phyloP scores from a whole-genome alignment of 169 alveolate genomes.

The Babesia ovis region DNA sequence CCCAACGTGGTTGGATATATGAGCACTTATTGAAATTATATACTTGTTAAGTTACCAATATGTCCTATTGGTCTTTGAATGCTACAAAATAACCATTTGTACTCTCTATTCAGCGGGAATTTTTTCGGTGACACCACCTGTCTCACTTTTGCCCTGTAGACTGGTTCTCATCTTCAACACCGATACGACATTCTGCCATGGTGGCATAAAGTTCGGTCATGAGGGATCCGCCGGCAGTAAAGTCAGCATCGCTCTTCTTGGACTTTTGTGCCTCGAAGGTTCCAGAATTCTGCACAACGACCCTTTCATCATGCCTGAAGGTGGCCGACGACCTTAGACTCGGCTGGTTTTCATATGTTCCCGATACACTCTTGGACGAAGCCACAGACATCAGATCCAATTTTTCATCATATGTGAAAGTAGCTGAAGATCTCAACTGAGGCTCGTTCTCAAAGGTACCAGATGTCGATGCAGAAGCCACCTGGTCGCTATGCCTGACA shows the following conservation, averaged over 20 bases:
- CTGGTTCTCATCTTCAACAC: neutral
- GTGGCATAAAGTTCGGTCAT: slow-evolving; percentile 64
- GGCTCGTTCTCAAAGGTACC: slow-evolving; percentile 22
- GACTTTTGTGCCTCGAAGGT: slow-evolving; percentile 65
- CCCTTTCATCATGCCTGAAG: slow-evolving; percentile 35
- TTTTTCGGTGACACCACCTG: too few species aligned
- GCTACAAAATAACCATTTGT: too few species aligned
- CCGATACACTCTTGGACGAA: slow-evolving; percentile 3
- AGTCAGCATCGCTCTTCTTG: slow-evolving; percentile 39
- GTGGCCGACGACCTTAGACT: slow-evolving; percentile 39
- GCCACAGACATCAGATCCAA: neutral
- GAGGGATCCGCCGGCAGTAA: slow-evolving; percentile 11
- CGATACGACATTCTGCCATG: slow-evolving; percentile 62
- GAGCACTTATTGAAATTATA: too few species aligned
- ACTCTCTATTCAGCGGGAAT: too few species aligned
- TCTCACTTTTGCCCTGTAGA: too few species aligned
- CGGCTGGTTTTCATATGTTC: slow-evolving; percentile 58
- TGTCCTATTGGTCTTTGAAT: too few species aligned
- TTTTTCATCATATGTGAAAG: slow-evolving; percentile 31
- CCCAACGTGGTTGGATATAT: too few species aligned
- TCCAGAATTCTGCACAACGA: slow-evolving; percentile 10
- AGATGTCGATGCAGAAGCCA: too few species aligned
- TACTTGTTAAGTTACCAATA: too few species aligned
- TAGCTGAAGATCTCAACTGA: slow-evolving; percentile 30
- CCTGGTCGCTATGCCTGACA: slow-evolving; percentile 21